These are phyloP conservation scores for Penicillium simplicissimum DNA, from an alignment of 495 filamentous ascomycete genomes.

Conservation along the genomic window DNA sequence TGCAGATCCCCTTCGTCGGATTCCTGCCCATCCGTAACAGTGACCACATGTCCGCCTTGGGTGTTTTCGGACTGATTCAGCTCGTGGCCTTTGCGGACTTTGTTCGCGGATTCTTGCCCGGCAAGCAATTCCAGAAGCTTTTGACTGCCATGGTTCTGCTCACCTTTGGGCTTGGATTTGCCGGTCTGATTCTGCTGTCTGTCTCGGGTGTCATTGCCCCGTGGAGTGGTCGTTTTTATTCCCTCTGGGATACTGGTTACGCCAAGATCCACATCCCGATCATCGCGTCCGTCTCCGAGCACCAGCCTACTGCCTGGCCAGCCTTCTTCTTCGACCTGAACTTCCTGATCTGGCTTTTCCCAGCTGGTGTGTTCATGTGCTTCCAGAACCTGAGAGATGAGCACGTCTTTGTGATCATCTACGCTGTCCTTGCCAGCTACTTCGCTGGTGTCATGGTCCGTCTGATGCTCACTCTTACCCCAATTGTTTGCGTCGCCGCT, in stretches of 20 bases:
- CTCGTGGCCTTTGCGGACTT: constrained; percentile 93
- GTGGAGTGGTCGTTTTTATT: constrained; percentile 99
- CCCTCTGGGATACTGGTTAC: constrained; percentile 98
- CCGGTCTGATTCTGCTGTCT: constrained; percentile 77
- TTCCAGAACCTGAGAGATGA: constrained; percentile 93
- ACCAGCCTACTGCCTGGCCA: constrained; percentile 99
- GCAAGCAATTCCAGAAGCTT: constrained; percentile 89
- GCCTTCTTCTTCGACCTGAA: constrained; percentile 99
- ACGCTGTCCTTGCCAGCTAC: constrained; percentile 92
- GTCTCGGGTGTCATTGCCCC: constrained; percentile 90
- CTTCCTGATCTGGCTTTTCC: constrained; percentile 98
- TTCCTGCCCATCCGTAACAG: constrained; percentile 95
- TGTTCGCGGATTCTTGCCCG: constrained; percentile 79
- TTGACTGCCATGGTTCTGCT: constrained; percentile 77
- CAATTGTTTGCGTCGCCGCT: constrained; percentile 92
- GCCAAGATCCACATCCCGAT: constrained; percentile 99
- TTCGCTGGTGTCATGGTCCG: constrained; percentile 99
- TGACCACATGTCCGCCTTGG: constrained; percentile 97
- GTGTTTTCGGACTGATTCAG: constrained; percentile 94
- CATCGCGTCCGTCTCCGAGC: constrained; percentile 98
- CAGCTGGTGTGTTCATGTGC: constrained; percentile 97
- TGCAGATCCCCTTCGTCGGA: constrained; percentile 99
- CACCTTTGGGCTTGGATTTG: constrained; percentile 70
- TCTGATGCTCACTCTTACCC: constrained; percentile 95
- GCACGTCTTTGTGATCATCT: constrained; percentile 98